Evolutionary conservation across 495 filamentous ascomycete genomes (phyloP), one percentile per base, ranked within the genome.

Genomic region (Mycothermus thermophilus): DNA sequence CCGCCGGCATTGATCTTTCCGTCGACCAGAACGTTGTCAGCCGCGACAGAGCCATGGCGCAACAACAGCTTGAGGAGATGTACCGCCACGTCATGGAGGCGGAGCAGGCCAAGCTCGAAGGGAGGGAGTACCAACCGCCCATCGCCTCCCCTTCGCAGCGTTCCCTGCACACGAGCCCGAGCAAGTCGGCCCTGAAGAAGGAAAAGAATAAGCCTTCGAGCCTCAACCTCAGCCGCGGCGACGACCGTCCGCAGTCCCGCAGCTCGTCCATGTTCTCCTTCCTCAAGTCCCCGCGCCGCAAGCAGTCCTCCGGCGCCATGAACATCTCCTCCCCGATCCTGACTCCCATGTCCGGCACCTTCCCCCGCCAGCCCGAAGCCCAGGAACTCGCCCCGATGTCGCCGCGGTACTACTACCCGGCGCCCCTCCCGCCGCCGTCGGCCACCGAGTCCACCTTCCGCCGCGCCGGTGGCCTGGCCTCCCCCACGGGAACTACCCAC

Each of bases 1-100:
- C 51, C 17, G 32, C 45, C 8, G 60, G 60, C 8, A 37, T 59
- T 26, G 58, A 64, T 27, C 53, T 58, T 19, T 50, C 57, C 20
- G 75, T 93, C 35, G 86, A 95, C 54, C 72, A 77, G 34, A 69
- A 69, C 27, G 71, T 92, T 19, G 69, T 93, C 18, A 70, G 77
- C 23, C 64, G 67, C 38, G 83, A 93, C 59, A 72, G 70, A 41
- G 71, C 67, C 42, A 70, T 74, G 54, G 73, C 78, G 50, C 77
- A 87, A 51, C 64, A 72, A 39, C 77, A 93, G 51, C 75, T 95
- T 60, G 84, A 90, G 51, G 76, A 82, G 54, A 74, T 95, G 46
- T 95, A 95, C 52, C 82, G 75, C 32, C 79, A 85, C 28, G 86
- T 93, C 40, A 79, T 93, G 80, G 83, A 82, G 58, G 80, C 88